Conservation (phyloP, 2,329 filamentous ascomycete genomes). For the Colletotrichum musicola region DNA sequence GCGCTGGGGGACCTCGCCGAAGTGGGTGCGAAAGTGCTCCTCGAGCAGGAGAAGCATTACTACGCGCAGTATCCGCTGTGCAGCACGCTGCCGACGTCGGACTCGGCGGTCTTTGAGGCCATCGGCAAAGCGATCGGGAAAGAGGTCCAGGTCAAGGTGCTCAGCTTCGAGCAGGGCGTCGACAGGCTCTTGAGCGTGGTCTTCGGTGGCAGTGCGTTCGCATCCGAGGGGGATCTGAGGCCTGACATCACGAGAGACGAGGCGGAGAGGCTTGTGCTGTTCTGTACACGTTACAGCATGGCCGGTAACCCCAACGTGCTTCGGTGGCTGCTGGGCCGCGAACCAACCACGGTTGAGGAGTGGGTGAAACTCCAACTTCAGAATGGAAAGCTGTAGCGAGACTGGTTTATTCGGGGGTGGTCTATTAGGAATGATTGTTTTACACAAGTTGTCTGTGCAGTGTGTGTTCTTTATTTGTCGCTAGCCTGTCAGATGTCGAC, state of each 20-base stretch:
- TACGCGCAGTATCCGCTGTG: slow-evolving; percentile 9
- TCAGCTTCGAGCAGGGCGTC: slow-evolving; percentile 3
- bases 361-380: slow-evolving; percentile 1
- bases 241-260: slow-evolving; percentile 5
- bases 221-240: background rate
- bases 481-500: too few species aligned
- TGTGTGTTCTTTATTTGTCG: too few species aligned
- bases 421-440: too few species aligned
- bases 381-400: background rate
- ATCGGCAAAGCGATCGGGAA: slow-evolving; percentile 9
- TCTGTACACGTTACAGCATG: slow-evolving; percentile 12
- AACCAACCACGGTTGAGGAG: slow-evolving; percentile 10
- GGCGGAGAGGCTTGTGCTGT: slow-evolving; percentile 11
- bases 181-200: background rate
- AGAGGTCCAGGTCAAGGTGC: background rate
- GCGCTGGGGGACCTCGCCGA: slow-evolving; percentile 7
- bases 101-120: background rate
- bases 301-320: slow-evolving; percentile 3
- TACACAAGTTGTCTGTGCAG: too few species aligned
- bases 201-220: background rate
- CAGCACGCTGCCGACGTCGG: background rate
- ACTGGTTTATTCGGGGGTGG: too few species aligned
- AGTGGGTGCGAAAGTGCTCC: slow-evolving; percentile 9
- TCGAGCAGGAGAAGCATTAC: background rate
- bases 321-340: slow-evolving; percentile 3